phyloP scores from a whole-genome alignment of 148 eudicot genomes.

The Rhododendron simsii region DNA sequence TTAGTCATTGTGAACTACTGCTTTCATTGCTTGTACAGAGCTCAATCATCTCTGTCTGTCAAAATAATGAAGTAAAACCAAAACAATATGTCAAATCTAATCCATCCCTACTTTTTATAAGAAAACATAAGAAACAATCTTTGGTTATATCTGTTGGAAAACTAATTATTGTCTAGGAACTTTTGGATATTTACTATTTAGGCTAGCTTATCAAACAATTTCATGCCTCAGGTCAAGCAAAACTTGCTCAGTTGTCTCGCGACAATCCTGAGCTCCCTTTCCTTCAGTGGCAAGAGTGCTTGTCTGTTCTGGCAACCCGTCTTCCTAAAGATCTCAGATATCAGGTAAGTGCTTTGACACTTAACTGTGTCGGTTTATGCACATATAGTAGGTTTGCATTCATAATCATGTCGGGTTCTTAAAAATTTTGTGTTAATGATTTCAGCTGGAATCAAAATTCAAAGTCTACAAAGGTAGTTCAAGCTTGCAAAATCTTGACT shows the following conservation, averaged over 20 bases:
- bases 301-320: conserved; percentile 88
- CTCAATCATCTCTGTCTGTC: background rate
- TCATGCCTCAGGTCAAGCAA: conserved; percentile 62
- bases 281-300: conserved; percentile 99
- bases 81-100: background rate
- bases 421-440: background rate
- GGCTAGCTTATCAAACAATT: background rate
- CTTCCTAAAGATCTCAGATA: conserved; percentile 89
- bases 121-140: background rate
- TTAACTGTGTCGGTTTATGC: background rate
- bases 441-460: conserved; percentile 77
- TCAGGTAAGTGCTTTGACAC: conserved; percentile 37
- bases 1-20: background rate
- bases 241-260: conserved; percentile 72
- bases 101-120: background rate
- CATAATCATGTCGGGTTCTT: background rate
- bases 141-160: background rate
- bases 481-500: conserved; percentile 55
- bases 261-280: conserved; percentile 97
- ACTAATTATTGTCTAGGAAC: background rate
- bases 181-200: background rate
- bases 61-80: background rate
- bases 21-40: background rate
- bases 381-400: background rate
- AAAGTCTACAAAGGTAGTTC: conserved; percentile 60